phyloP scores from a whole-genome alignment of 2,329 filamentous ascomycete species.

The Aschersonia sp. region DNA sequence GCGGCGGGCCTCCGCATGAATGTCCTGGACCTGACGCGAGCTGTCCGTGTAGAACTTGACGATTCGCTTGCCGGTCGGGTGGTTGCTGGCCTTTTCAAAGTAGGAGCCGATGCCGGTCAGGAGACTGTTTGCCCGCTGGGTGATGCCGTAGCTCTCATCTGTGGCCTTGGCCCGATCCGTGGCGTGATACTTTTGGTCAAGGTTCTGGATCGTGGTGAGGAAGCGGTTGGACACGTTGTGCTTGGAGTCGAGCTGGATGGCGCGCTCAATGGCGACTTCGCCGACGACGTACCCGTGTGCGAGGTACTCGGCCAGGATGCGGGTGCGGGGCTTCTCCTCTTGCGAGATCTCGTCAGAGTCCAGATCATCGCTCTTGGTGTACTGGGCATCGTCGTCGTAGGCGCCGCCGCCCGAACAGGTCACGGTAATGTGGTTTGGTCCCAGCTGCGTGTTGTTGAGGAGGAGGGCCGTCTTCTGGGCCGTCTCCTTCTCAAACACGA shows the following conservation, averaged over 20 bases:
- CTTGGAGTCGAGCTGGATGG: slow-evolving; percentile 77
- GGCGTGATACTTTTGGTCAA: slow-evolving; percentile 79
- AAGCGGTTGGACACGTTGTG: slow-evolving; percentile 77
- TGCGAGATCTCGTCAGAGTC: slow-evolving; percentile 64
- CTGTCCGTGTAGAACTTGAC: slow-evolving; percentile 76
- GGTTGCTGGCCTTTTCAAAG: slow-evolving; percentile 84
- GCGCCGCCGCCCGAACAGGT: slow-evolving; percentile 52
- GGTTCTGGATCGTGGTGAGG: slow-evolving; percentile 56
- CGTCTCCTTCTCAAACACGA: slow-evolving; percentile 92
- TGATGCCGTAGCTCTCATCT: slow-evolving; percentile 74
- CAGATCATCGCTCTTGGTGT: slow-evolving; percentile 38
- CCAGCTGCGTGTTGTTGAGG: slow-evolving; percentile 91
- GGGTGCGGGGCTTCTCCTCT: slow-evolving; percentile 90
- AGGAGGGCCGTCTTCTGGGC: slow-evolving; percentile 94
- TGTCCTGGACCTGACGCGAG: slow-evolving; percentile 82
- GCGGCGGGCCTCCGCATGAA: slow-evolving; percentile 79
- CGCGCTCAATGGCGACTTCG: slow-evolving; percentile 59
- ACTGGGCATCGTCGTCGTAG: slow-evolving; percentile 44
- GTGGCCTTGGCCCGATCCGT: slow-evolving; percentile 72
- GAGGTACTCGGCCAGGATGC: slow-evolving; percentile 92
- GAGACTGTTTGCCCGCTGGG: slow-evolving; percentile 51
- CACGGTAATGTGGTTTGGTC: slow-evolving; percentile 67
- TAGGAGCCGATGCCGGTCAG: slow-evolving; percentile 63
- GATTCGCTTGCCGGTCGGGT: slow-evolving; percentile 77
- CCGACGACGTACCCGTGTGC: slow-evolving; percentile 84